Evolutionary conservation across 2,329 filamentous ascomycete genomes (phyloP).

Genomic region (Neonectria coccinea): DNA sequence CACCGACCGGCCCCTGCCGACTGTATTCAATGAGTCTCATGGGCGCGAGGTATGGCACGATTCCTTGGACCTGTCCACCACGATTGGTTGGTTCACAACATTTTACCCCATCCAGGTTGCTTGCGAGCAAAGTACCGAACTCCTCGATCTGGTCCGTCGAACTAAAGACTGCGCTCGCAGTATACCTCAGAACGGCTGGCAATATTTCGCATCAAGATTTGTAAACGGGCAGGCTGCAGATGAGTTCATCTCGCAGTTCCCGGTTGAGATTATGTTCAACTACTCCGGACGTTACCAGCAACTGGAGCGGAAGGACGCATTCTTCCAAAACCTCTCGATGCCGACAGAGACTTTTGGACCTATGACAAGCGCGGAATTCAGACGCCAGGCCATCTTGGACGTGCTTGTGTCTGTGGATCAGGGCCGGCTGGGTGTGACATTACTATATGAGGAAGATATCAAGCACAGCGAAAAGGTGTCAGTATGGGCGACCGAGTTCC

Average conservation of each 20-base stretch:
- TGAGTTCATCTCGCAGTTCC: constrained; percentile 48
- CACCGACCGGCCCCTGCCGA: constrained; percentile 38
- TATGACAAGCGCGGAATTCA: too few species aligned
- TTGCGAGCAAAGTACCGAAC: neutral
- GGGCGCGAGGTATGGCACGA: constrained; percentile 49
- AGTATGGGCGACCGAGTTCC: too few species aligned
- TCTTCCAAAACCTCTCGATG: constrained; percentile 8
- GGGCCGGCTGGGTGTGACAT: too few species aligned
- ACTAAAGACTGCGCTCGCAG: constrained; percentile 39
- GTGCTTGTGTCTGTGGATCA: too few species aligned
- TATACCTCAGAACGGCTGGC: constrained; percentile 35
- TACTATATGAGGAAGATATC: too few species aligned
- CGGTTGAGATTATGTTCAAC: constrained; percentile 48
- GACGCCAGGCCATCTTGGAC: too few species aligned
- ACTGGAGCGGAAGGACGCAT: constrained; percentile 28
- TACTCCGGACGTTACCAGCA: constrained; percentile 40
- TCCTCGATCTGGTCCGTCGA: constrained; percentile 29
- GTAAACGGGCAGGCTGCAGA: constrained; percentile 33
- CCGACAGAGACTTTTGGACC: neutral
- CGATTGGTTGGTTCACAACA: constrained; percentile 54
- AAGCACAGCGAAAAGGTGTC: too few species aligned
- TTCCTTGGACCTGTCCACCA: constrained; percentile 45
- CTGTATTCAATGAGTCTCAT: constrained; percentile 49
- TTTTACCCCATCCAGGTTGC: constrained; percentile 42
- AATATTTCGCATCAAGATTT: constrained; percentile 37